Evolutionary conservation across 805 yeast species (phyloP).

Genomic region (Saccharomycopsis sp.): DNA sequence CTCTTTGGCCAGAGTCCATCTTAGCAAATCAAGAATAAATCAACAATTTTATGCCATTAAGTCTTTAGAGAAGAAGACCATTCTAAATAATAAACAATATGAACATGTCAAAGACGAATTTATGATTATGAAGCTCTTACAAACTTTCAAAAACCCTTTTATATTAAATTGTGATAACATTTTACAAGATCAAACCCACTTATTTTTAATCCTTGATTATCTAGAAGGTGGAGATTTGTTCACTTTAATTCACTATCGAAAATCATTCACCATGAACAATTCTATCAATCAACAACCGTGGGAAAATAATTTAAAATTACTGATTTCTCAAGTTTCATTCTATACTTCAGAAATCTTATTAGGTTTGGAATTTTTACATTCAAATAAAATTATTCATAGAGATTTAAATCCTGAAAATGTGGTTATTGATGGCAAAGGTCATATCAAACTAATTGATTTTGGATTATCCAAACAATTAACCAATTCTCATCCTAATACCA

Average conservation of each 20-base stretch:
- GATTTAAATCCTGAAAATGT: slow-evolving; percentile 97
- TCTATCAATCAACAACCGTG: too few relatives aligned
- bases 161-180: too few relatives aligned
- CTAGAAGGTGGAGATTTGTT: slow-evolving; percentile 98
- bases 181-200: slow-evolving; percentile 91
- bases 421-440: slow-evolving; percentile 91
- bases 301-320: slow-evolving; percentile 93
- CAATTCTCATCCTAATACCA: slow-evolving; percentile 77
- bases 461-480: slow-evolving; percentile 87
- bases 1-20: too few relatives aligned
- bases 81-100: too few relatives aligned
- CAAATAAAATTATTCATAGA: slow-evolving; percentile 91
- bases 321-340: slow-evolving; percentile 90
- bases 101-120: too few relatives aligned
- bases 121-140: too few relatives aligned
- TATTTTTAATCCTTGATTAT: slow-evolving; percentile 90
- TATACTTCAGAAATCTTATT: slow-evolving; percentile 92
- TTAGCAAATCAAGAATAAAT: too few relatives aligned
- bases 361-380: slow-evolving; percentile 90
- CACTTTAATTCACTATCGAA: slow-evolving; percentile 92
- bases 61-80: too few relatives aligned
- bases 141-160: too few relatives aligned
- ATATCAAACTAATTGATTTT: slow-evolving; percentile 93
- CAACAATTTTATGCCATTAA: too few relatives aligned
- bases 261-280: too few relatives aligned